Evolutionary conservation across 805 yeast species (phyloP).

Genomic region (Candida pseudofarinosa): DNA sequence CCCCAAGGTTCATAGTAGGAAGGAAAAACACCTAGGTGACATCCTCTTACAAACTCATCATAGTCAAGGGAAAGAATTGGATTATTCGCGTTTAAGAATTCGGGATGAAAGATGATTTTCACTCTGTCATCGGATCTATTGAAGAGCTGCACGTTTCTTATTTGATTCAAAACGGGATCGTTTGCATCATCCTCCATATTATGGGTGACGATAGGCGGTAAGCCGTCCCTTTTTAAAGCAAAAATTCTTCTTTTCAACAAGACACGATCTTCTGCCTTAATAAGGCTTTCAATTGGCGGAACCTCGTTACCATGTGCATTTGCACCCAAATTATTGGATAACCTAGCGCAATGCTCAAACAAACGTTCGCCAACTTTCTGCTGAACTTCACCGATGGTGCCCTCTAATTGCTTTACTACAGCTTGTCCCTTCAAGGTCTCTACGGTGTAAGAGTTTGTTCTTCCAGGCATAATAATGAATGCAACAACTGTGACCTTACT

Average conservation of each 20-base stretch:
- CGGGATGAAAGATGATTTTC: conserved; percentile 96
- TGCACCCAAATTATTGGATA: conserved; percentile 39
- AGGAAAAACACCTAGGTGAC: conserved; percentile 97
- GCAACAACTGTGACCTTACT: conserved; percentile 94
- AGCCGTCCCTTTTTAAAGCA: conserved; percentile 81
- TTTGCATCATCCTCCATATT: conserved; percentile 89
- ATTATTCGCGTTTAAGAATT: conserved; percentile 89
- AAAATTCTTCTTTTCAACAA: conserved; percentile 86
- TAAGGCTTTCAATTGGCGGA: conserved; percentile 77
- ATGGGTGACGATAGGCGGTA: conserved; percentile 96
- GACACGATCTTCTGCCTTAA: conserved; percentile 84
- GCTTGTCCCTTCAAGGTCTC: conserved; percentile 97
- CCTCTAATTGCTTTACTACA: conserved; percentile 85
- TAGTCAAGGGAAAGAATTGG: conserved; percentile 91
- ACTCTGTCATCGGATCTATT: conserved; percentile 88
- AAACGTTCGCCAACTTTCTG: conserved; percentile 79
- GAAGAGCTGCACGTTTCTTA: conserved; percentile 87
- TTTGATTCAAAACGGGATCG: conserved; percentile 89
- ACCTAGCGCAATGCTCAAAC: conserved; percentile 84
- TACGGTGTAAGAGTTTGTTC: conserved; percentile 88
- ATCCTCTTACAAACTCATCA: conserved; percentile 96
- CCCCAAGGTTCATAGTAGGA: conserved; percentile 99
- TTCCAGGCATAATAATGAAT: conserved; percentile 96
- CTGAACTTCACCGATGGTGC: conserved; percentile 84
- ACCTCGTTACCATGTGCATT: conserved; percentile 52